Evolutionary conservation across 441 rosid species (phyloP).

Genomic region (Omphalea diandra): DNA sequence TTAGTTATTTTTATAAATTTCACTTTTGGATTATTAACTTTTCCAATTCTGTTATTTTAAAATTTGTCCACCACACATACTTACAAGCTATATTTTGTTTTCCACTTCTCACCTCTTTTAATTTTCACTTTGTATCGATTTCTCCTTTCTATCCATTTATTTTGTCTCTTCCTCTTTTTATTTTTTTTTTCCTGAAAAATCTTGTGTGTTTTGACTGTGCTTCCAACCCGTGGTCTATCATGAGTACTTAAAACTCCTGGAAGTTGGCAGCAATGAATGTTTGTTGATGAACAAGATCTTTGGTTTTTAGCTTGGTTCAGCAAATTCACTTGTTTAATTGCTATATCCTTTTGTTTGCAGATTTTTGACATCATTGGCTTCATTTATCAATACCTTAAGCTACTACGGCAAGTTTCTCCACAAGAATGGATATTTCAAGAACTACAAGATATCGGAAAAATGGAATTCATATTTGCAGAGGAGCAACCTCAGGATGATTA

Average conservation of each 20-base stretch:
- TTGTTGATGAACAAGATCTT: not conserved
- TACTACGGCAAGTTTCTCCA: constrained; percentile 67
- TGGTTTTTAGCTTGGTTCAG: constrained; percentile 23
- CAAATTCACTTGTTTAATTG: too few relatives aligned
- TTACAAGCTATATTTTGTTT: not conserved
- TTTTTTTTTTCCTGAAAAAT: not conserved
- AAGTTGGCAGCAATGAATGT: not conserved
- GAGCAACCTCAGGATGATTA: constrained; percentile 97
- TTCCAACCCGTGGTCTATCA: not conserved
- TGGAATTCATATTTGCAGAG: constrained; percentile 94
- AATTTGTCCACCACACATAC: not conserved
- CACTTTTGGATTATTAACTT: too few relatives aligned
- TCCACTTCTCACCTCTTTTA: not conserved
- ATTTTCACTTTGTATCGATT: not conserved
- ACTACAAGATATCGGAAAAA: constrained; percentile 90
- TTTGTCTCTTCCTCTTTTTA: not conserved
- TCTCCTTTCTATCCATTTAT: not conserved
- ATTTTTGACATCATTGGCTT: constrained; percentile 76
- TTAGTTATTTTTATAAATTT: too few relatives aligned
- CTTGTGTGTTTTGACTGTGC: not conserved
- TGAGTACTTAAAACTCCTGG: constrained; percentile 1
- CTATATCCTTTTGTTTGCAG: constrained; percentile 37
- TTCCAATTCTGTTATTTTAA: too few relatives aligned
- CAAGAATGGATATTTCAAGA: constrained; percentile 99
- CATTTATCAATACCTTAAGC: constrained; percentile 84